These are phyloP conservation scores for Kandelia obovata DNA, from an alignment of 345 rosid species.

Conservation along the genomic window DNA sequence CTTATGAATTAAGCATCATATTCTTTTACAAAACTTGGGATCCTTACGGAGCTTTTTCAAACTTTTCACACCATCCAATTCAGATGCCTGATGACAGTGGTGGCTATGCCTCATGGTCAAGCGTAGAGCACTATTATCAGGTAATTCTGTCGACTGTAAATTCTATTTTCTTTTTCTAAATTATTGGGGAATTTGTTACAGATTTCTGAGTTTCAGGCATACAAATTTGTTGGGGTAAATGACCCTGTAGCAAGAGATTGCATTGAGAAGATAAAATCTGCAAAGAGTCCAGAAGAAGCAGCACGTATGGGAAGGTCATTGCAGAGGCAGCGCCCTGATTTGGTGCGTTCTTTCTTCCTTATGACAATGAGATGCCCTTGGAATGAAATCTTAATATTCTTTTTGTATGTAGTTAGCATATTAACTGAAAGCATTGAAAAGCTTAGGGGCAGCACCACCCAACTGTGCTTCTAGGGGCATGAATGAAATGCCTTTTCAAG, in stretches of 20 bases:
- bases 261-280: constrained; percentile 55
- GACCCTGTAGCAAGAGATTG: constrained; percentile 52
- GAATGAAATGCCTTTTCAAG: too few relatives aligned
- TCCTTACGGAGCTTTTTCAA: constrained; percentile 87
- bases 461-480: too few relatives aligned
- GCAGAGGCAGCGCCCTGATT: constrained; percentile 56
- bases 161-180: constrained; percentile 3
- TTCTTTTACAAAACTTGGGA: constrained; percentile 96
- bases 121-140: constrained; percentile 90
- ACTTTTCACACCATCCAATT: constrained; percentile 84
- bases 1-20: constrained; percentile 66
- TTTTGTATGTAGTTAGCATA: too few relatives aligned
- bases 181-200: constrained; percentile 2
- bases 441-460: too few relatives aligned
- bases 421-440: too few relatives aligned
- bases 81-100: constrained; percentile 57
- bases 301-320: constrained; percentile 70
- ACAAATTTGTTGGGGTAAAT: constrained; percentile 55
- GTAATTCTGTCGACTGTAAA: constrained; percentile 29
- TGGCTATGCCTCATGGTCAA: constrained; percentile 61
- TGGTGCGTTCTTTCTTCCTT: constrained; percentile 42
- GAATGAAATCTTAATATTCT: not conserved
- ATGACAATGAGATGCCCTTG: not conserved
- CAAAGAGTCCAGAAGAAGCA: constrained; percentile 90
- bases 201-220: constrained; percentile 44